A percentile compares a stretch with the other conserved stretches of the same genome.
These are phyloP conservation scores for Penicillium carneum DNA, from an alignment of 2,329 filamentous ascomycete genomes.

Conservation along the genomic window DNA sequence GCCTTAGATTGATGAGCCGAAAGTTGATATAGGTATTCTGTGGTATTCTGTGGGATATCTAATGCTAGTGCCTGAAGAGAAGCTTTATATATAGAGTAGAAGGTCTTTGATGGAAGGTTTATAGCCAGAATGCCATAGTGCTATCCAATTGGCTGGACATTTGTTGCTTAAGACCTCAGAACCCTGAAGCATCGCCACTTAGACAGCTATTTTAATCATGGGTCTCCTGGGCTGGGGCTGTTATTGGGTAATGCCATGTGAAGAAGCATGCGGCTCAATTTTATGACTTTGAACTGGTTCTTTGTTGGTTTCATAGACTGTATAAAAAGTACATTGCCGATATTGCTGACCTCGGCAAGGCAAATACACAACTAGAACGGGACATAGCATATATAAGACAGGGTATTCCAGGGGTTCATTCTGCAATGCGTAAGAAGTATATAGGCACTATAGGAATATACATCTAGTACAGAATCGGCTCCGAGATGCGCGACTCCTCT, in stretches of 20 bases:
- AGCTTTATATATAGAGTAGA: not conserved
- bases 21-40: not conserved
- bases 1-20: not conserved
- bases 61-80: not conserved
- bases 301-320: slow-evolving; percentile 2
- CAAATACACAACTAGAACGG: not conserved
- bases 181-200: slow-evolving; percentile 19
- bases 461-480: not conserved
- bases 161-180: slow-evolving; percentile 10
- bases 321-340: not conserved
- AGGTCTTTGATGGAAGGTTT: not conserved
- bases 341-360: slow-evolving; percentile 14
- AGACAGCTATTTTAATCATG: slow-evolving; percentile 11
- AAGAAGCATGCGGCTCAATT: slow-evolving; percentile 11
- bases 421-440: not conserved
- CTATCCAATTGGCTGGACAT: slow-evolving; percentile 25
- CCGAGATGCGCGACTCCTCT: not conserved
- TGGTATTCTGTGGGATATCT: not conserved
- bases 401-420: not conserved
- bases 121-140: slow-evolving; percentile 5
- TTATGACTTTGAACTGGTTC: not conserved
- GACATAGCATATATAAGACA: not conserved
- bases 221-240: slow-evolving; percentile 4
- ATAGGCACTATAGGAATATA: not conserved
- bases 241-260: not conserved